phyloP scores from a whole-genome alignment of 768 basidiomycete species.

The Astraeus odoratus region DNA sequence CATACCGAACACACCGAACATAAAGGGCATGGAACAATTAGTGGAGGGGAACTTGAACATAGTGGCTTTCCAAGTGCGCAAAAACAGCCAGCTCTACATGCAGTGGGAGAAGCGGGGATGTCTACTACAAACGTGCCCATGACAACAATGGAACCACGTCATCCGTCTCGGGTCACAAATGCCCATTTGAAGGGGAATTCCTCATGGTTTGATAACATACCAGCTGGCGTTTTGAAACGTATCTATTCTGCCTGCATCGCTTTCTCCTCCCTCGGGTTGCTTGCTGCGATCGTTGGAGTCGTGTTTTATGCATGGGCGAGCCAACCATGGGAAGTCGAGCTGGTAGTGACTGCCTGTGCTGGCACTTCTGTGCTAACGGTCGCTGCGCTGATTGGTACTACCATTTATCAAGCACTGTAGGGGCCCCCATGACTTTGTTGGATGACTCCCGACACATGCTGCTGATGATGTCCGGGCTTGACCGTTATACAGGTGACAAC shows the following conservation, averaged over 20 bases:
- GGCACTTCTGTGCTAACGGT: conserved; percentile 26
- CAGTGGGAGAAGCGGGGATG: too few species aligned
- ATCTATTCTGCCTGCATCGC: conserved; percentile 38
- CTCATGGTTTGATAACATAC: conserved; percentile 35
- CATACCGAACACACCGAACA: conserved; percentile 10
- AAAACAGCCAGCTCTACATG: too few species aligned
- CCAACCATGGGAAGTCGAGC: conserved; percentile 37
- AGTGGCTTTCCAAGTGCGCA: too few species aligned
- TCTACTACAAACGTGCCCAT: too few species aligned
- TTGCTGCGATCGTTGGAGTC: conserved; percentile 44
- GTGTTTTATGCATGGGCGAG: conserved; percentile 44
- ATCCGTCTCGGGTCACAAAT: too few species aligned
- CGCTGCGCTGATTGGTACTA: background rate
- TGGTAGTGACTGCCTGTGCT: conserved; percentile 36
- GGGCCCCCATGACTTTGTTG: background rate
- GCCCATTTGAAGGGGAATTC: conserved; percentile 46
- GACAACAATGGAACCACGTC: too few species aligned
- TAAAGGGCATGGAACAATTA: too few species aligned
- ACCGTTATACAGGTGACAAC: too few species aligned
- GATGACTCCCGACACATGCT: too few species aligned
- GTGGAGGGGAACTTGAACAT: too few species aligned
- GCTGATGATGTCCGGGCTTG: too few species aligned
- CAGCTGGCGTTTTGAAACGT: conserved; percentile 39
- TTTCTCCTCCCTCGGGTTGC: too few species aligned
- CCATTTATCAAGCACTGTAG: background rate